Conservation (phyloP, 805 yeast genomes). For the Candida tammaniensis region DNA sequence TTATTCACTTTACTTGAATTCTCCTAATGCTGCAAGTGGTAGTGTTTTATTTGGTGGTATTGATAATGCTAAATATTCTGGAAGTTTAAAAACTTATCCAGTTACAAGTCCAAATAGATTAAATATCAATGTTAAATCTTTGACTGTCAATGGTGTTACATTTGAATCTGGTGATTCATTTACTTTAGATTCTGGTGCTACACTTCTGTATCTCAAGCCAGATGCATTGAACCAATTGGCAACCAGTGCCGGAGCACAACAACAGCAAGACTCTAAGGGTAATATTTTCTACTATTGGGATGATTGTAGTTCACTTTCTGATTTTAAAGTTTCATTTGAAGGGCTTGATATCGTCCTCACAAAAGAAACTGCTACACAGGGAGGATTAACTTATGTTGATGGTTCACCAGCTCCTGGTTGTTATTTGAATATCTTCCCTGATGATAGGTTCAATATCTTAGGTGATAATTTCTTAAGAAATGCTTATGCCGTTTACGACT, state of each 20-base stretch:
- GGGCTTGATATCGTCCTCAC: conserved; percentile 13
- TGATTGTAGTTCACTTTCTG: conserved; percentile 1
- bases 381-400: background rate
- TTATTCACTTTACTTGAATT: conserved; percentile 37
- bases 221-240: conserved; percentile 32
- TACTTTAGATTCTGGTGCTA: conserved; percentile 33
- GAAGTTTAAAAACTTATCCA: conserved; percentile 21
- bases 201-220: conserved; percentile 39
- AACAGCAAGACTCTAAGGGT: conserved; percentile 13
- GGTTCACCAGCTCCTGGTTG: conserved; percentile 1
- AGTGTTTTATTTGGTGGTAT: conserved; percentile 32
- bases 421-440: background rate
- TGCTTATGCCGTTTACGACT: conserved; percentile 62
- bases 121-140: conserved; percentile 44
- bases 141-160: conserved; percentile 18
- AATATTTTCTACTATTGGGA: conserved; percentile 7
- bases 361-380: background rate
- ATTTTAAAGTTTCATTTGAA: conserved; percentile 9
- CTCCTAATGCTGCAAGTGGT: conserved; percentile 20
- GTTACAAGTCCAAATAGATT: conserved; percentile 27
- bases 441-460: conserved; percentile 20
- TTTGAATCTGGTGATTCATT: conserved; percentile 4
- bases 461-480: conserved; percentile 67
- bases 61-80: conserved; percentile 25
- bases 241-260: conserved; percentile 38